phyloP scores from a whole-genome alignment of 1,139 yeast genomes.

The Kazachstania sp. region DNA sequence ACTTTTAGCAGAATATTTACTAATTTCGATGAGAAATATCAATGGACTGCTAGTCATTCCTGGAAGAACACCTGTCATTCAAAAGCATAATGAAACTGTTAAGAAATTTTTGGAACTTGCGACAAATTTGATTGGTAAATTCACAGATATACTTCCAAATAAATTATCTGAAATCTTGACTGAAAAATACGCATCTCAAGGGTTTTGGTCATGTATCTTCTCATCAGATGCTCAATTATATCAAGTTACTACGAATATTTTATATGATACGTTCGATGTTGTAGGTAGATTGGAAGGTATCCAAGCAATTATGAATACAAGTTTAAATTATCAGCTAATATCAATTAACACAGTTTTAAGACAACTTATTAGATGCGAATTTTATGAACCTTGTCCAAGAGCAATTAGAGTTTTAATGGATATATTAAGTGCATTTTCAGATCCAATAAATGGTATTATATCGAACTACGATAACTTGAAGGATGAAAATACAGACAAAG shows the following conservation, averaged over 20 bases:
- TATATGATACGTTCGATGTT: conserved; percentile 73
- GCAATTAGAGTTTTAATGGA: conserved; percentile 72
- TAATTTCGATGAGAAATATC: conserved; percentile 39
- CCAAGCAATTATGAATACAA: conserved; percentile 41
- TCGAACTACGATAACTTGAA: conserved; percentile 26
- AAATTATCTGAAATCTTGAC: conserved; percentile 37
- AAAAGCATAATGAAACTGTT: conserved; percentile 26
- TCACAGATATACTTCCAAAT: conserved; percentile 39
- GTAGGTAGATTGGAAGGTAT: conserved; percentile 68
- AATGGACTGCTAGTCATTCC: conserved; percentile 36
- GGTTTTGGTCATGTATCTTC: conserved; percentile 64
- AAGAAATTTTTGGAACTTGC: conserved; percentile 23
- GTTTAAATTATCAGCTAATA: conserved; percentile 37
- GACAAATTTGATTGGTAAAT: conserved; percentile 29
- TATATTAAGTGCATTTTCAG: conserved; percentile 52
- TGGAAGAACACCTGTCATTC: conserved; percentile 13
- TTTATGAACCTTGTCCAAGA: conserved; percentile 69
- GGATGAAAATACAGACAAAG: conserved; percentile 18
- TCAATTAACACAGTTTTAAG: conserved; percentile 44
- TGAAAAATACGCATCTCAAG: conserved; percentile 36
- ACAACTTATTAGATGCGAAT: conserved; percentile 40
- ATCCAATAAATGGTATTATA: conserved; percentile 55
- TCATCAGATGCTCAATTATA: conserved; percentile 45
- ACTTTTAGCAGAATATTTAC: conserved; percentile 35
- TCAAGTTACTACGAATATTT: conserved; percentile 62